Base-by-base conservation (phyloP, 305 asterid genomes). In the Caryopteris hybrid region DNA sequence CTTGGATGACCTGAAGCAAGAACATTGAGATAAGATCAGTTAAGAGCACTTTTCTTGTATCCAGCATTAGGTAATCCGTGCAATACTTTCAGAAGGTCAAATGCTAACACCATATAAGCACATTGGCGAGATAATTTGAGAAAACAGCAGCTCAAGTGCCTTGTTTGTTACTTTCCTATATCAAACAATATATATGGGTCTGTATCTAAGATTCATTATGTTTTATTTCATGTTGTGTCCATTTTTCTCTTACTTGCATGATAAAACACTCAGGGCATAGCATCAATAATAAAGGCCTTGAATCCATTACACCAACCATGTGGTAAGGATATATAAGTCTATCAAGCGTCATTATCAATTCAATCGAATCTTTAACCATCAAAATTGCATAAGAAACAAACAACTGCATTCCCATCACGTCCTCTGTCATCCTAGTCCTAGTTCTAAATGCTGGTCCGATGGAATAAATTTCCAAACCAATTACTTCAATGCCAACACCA, bases 1-100 rank as follows among this genome's bases (percentile, higher is more conserved):
- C 99, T 83, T 88, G 94, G 53, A 70, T 70, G 36, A 69, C 74
- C 43, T 55, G 61, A 11, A 16, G n/a, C 61, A 55, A 55, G 42
- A 36, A 14, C 8, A 29, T 6, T 54, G 41, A 2, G 22, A 54
- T 17, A 54, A 27, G 6, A 27, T 54, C 21, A 50, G 33, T 10
- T 9, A 2, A 1, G 4, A 52, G n/a, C 58, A 10, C 12, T 53
- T 6, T 53, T 31, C 41, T 33, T 33, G 0, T 36, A 13, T 29
- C 1, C n/a, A n/a, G 29, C 10, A 27, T 5, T 2, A 54, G 12
- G 12, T 25, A 25, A 54, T 27, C 41, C 12, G 16, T 23, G 18
- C 16, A 50, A 29, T 8, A 21, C 13, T n/a, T 11, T 22, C 34
- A 22, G 58, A 22, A 31, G 58, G 36, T 52, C 4, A 51, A 53